Evolutionary conservation across 371 early-diverging fungal genomes (phyloP).

Genomic region (Haplosporangium sp.): DNA sequence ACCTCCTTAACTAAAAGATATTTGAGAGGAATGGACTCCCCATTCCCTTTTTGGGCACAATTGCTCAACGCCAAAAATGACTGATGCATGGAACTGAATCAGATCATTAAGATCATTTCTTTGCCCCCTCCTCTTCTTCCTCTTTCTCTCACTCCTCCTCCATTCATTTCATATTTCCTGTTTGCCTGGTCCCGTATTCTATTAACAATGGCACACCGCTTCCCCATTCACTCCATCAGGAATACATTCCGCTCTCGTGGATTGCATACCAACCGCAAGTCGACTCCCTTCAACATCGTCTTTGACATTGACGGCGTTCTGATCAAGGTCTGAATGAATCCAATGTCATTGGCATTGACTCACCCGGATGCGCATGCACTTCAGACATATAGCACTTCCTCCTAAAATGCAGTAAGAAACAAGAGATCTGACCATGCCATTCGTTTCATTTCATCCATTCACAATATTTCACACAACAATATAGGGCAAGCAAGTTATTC

Average conservation of each 20-base stretch:
- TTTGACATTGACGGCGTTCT: constrained; percentile 47
- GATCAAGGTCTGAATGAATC: constrained; percentile 35
- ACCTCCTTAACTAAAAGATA: no score
- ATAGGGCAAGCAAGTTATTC: constrained; percentile 40
- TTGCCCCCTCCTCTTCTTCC: no score
- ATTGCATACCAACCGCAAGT: constrained; percentile 17
- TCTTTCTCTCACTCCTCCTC: background rate
- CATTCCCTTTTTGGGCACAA: no score
- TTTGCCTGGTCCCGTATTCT: background rate
- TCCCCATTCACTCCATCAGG: background rate
- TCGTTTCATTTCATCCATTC: background rate
- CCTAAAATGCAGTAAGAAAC: background rate
- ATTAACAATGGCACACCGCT: background rate
- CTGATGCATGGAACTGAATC: background rate
- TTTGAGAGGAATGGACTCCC: no score
- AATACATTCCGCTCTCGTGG: background rate
- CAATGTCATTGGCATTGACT: no score
- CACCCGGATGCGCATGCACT: no score
- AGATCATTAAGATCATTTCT: background rate
- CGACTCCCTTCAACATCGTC: constrained; percentile 22
- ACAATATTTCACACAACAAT: background rate
- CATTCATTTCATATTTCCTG: background rate
- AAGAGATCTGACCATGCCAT: background rate
- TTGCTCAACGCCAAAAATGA: no score
- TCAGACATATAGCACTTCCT: no score